Evolutionary conservation across 345 rosid genomes (phyloP).

Genomic region (Ceriops tagal): DNA sequence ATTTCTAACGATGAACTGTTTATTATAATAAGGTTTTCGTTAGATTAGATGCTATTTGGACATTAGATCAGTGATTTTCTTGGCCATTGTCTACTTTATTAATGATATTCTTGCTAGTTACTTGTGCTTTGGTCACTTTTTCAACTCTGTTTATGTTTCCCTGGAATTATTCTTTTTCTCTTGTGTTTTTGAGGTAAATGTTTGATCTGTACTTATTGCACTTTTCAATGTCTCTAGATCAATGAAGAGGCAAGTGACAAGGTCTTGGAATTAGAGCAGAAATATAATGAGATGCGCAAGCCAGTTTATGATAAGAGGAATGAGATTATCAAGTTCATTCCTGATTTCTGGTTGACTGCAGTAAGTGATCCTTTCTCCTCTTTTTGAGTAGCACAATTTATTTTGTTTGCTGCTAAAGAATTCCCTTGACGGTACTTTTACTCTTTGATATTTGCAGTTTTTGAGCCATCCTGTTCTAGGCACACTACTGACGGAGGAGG

Average conservation of each 20-base stretch:
- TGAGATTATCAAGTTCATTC: slow-evolving; percentile 68
- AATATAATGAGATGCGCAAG: slow-evolving; percentile 70
- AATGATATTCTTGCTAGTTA: too few species aligned
- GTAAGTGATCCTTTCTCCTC: slow-evolving; percentile 40
- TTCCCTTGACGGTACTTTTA: neutral
- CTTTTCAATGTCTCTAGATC: slow-evolving; percentile 40
- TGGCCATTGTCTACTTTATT: too few species aligned
- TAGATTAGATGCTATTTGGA: too few species aligned
- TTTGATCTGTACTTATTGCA: neutral
- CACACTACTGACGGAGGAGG: slow-evolving; percentile 76
- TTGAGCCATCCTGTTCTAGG: slow-evolving; percentile 83
- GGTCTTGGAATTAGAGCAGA: slow-evolving; percentile 88
- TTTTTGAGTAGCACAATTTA: neutral
- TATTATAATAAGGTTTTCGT: too few species aligned
- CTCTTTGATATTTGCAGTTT: slow-evolving; percentile 44
- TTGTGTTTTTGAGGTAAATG: neutral
- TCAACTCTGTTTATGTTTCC: too few species aligned
- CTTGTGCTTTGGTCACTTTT: too few species aligned
- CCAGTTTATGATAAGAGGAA: slow-evolving; percentile 84
- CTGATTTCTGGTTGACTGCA: slow-evolving; percentile 93
- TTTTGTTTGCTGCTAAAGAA: neutral
- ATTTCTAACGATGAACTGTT: too few species aligned
- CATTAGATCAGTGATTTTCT: too few species aligned
- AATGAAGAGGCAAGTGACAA: slow-evolving; percentile 94
- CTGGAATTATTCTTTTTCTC: neutral